These are phyloP conservation scores for Fusarium tanahbumbuense DNA, from an alignment of 2,329 filamentous ascomycete genomes.

Conservation along the genomic window DNA sequence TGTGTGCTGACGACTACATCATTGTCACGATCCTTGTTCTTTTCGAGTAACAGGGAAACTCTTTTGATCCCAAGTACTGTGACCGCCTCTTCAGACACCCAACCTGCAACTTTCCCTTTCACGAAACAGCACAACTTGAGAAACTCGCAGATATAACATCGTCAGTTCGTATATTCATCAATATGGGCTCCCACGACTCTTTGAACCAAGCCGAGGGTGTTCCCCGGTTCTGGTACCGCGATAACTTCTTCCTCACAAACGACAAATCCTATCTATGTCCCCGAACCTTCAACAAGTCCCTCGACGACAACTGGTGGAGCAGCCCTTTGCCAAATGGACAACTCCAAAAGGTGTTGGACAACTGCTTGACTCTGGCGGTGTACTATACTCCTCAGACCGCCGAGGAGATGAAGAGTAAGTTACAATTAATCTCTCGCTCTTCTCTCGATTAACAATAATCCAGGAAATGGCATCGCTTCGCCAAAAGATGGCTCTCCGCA, in stretches of 20 bases:
- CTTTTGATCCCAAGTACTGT: neutral
- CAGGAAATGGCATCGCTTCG: conserved; percentile 50
- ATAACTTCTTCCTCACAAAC: conserved; percentile 70
- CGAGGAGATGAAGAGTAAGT: conserved; percentile 54
- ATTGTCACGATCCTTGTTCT: conserved; percentile 25
- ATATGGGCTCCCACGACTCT: conserved; percentile 45
- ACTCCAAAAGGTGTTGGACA: conserved; percentile 64
- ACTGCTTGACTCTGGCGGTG: conserved; percentile 70
- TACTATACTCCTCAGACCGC: conserved; percentile 59
- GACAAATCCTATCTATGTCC: conserved; percentile 67
- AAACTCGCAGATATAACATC: neutral
- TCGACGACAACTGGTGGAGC: conserved; percentile 71
- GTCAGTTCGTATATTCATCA: conserved; percentile 28
- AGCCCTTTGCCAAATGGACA: conserved; percentile 60
- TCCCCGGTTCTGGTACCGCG: conserved; percentile 61
- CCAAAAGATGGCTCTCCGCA: conserved; percentile 48
- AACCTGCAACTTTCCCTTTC: neutral
- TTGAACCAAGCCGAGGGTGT: conserved; percentile 48
- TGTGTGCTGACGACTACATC: conserved; percentile 37
- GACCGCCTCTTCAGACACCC: neutral
- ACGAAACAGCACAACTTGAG: neutral
- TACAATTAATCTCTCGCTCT: neutral
- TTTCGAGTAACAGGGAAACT: conserved; percentile 6
- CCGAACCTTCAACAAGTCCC: conserved; percentile 65
- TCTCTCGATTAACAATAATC: conserved; percentile 11